Evolutionary conservation across 73 alveolate genomes (phyloP).

Genomic region (Paramecium octaurelia): DNA sequence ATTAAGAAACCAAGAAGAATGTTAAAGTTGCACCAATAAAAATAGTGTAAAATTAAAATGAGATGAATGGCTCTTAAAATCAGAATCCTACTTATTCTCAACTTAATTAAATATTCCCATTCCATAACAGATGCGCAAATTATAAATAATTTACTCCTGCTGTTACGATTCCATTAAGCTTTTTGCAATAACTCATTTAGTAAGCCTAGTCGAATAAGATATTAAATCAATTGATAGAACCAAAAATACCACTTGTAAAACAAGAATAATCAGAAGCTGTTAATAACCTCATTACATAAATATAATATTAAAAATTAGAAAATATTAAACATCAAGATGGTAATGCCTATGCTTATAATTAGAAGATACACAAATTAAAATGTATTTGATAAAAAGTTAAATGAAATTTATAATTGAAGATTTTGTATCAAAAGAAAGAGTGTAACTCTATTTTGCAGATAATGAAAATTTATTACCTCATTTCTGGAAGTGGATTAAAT

Average conservation of each 20-base stretch:
- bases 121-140: background rate
- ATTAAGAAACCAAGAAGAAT: background rate
- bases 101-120: background rate
- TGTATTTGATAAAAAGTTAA: background rate
- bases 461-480: slow-evolving; percentile 4
- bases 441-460: background rate
- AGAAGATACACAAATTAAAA: background rate
- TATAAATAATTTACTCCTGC: background rate
- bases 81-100: background rate
- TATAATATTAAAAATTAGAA: background rate
- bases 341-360: background rate
- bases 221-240: background rate
- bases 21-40: background rate
- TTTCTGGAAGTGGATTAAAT: background rate
- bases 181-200: background rate
- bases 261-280: background rate
- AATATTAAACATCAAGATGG: background rate
- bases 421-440: background rate
- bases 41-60: background rate
- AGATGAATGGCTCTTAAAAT: background rate
- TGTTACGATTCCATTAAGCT: slow-evolving; percentile 33
- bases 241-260: background rate
- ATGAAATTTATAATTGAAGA: background rate
- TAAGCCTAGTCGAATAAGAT: background rate
- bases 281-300: slow-evolving; percentile 16